Evolutionary conservation across 805 yeast genomes (phyloP).

Genomic region (Lachancea cidri): DNA sequence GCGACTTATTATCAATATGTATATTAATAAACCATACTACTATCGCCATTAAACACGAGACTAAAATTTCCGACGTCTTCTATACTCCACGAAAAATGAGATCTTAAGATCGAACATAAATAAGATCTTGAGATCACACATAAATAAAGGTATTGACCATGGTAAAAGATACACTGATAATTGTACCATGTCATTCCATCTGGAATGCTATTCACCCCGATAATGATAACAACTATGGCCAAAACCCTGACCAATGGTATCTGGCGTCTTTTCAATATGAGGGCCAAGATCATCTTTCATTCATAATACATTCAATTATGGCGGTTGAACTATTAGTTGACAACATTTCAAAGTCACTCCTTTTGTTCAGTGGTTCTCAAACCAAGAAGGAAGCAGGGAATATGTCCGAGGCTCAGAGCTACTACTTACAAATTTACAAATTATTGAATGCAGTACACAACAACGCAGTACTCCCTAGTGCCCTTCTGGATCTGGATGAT

Average conservation of each 20-base stretch:
- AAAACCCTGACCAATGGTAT: slow-evolving; percentile 51
- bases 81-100: no score
- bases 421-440: slow-evolving; percentile 40
- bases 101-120: no score
- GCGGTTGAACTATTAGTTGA: slow-evolving; percentile 37
- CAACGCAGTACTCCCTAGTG: slow-evolving; percentile 7
- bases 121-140: not conserved
- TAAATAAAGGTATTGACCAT: not conserved
- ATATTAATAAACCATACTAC: slow-evolving; percentile 1
- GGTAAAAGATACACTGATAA: slow-evolving; percentile 32
- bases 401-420: slow-evolving; percentile 58
- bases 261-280: slow-evolving; percentile 63
- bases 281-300: slow-evolving; percentile 63
- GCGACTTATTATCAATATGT: not conserved
- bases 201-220: slow-evolving; percentile 37
- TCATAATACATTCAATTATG: slow-evolving; percentile 52
- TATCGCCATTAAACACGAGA: not conserved
- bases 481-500: slow-evolving; percentile 11
- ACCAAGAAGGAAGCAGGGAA: slow-evolving; percentile 55
- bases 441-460: slow-evolving; percentile 24
- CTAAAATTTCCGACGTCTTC: not conserved
- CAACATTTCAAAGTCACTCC: slow-evolving; percentile 31
- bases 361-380: slow-evolving; percentile 61
- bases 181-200: slow-evolving; percentile 61
- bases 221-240: slow-evolving; percentile 40